phyloP scores from a whole-genome alignment of 192 early-diverging fungal species.

The Thoreauomyces humboldtii region DNA sequence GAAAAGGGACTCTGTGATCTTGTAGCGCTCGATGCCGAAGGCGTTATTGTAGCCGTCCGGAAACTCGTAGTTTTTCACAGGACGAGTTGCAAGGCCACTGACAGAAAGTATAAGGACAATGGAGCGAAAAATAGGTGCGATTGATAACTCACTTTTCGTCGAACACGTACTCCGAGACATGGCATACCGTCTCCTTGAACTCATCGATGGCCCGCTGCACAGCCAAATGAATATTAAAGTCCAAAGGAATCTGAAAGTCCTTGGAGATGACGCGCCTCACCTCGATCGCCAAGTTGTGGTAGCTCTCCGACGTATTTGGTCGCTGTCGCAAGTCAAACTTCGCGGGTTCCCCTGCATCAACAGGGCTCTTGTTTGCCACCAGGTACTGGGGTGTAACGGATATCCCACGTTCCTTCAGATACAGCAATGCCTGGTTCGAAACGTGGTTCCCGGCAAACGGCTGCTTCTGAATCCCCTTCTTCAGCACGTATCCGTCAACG shows the following conservation, averaged over 20 bases:
- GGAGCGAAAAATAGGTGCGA: neutral
- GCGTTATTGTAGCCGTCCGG: constrained; percentile 88
- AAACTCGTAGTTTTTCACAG: constrained; percentile 89
- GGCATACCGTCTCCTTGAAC: constrained; percentile 89
- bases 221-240: neutral
- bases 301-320: constrained; percentile 62
- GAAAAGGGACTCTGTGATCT: constrained; percentile 84
- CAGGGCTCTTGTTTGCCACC: constrained; percentile 70
- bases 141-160: constrained; percentile 60
- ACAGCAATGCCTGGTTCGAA: constrained; percentile 68
- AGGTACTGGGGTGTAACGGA: constrained; percentile 81
- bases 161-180: constrained; percentile 70
- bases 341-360: constrained; percentile 67
- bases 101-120: neutral
- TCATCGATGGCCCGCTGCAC: constrained; percentile 76
- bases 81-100: constrained; percentile 43
- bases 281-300: constrained; percentile 70
- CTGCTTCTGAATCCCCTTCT: constrained; percentile 75
- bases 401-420: constrained; percentile 50
- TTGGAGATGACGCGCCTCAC: constrained; percentile 37
- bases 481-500: constrained; percentile 92
- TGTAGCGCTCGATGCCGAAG: constrained; percentile 77
- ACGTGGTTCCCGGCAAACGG: constrained; percentile 80
- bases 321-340: constrained; percentile 49
- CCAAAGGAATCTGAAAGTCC: too few relatives aligned